Percentiles rank a stretch among this genome's conserved stretches.
phyloP scores from a whole-genome alignment of 1,284 basidiomycete species.

The Ganoderma meredithae region DNA sequence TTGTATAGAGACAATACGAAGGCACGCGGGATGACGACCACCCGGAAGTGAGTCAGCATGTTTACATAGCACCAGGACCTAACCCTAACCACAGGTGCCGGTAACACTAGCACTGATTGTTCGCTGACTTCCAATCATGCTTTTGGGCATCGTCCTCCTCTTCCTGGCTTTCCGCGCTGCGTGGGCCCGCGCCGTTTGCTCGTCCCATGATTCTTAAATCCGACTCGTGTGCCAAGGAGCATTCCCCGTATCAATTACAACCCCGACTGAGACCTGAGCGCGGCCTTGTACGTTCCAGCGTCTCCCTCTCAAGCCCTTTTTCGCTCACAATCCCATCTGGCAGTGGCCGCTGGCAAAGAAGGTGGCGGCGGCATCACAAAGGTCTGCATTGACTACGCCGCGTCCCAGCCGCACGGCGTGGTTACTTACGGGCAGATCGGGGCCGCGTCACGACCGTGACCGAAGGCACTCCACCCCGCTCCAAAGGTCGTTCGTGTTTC shows the following conservation, averaged over 20 bases:
- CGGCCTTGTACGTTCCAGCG: neutral
- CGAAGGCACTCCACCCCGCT: neutral
- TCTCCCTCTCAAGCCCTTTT: neutral
- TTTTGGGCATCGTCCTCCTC: neutral
- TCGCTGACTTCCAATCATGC: slow-evolving; percentile 13
- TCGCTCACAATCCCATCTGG: neutral
- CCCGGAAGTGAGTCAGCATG: neutral
- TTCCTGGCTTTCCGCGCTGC: neutral
- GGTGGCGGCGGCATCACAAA: neutral
- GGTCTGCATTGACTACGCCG: neutral
- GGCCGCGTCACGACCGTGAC: slow-evolving; percentile 2
- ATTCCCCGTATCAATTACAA: neutral
- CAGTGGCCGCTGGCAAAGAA: neutral
- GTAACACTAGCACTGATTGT: neutral
- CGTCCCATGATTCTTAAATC: neutral
- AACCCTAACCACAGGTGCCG: neutral
- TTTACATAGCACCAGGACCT: neutral
- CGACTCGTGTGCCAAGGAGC: neutral
- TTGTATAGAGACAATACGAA: neutral
- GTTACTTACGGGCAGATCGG: slow-evolving; percentile 3
- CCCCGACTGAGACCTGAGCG: neutral
- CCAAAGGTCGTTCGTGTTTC: neutral
- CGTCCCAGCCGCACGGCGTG: neutral
- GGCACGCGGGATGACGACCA: neutral
- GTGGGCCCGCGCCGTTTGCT: neutral